These are phyloP conservation scores for Vanrija sp. DNA, from an alignment of 1,284 basidiomycete species.

Conservation along the genomic window DNA sequence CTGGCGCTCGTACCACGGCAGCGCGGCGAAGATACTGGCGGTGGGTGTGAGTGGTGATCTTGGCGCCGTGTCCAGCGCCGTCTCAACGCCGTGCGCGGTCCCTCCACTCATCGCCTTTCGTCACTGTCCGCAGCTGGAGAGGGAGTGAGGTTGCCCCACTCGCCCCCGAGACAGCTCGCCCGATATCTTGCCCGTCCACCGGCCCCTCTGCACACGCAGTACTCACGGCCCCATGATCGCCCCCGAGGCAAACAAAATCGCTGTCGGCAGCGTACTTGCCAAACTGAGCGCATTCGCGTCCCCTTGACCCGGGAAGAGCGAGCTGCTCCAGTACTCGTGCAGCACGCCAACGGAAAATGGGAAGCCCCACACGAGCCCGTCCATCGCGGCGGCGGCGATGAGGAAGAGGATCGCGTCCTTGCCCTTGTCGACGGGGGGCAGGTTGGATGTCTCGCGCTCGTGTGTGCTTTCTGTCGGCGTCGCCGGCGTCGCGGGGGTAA, in stretches of 20 bases:
- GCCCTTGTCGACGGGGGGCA: constrained; percentile 41
- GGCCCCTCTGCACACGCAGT: no score
- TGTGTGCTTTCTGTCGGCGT: no score
- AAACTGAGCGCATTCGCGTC: constrained; percentile 28
- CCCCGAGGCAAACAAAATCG: constrained; percentile 36
- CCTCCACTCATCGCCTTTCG: no score
- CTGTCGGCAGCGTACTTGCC: constrained; percentile 39
- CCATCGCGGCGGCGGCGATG: constrained; percentile 32
- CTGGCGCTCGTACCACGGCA: constrained; percentile 20
- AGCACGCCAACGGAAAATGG: constrained; percentile 42
- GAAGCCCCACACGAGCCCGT: constrained; percentile 41
- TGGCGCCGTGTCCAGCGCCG: no score
- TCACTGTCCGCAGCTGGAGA: no score
- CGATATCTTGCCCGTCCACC: no score
- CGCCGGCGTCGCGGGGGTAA: no score
- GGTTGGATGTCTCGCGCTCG: constrained; percentile 5
- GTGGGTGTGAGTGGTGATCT: no score
- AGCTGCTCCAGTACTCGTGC: constrained; percentile 39
- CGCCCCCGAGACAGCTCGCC: no score
- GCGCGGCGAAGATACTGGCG: constrained; percentile 21
- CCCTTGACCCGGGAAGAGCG: constrained; percentile 23
- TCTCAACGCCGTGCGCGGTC: no score
- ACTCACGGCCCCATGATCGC: constrained; percentile 36
- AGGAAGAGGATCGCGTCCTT: constrained; percentile 41
- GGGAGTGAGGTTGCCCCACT: no score